These are phyloP conservation scores for Cladosporium sp. DNA, from an alignment of 2,329 filamentous ascomycete genomes.

Conservation along the genomic window DNA sequence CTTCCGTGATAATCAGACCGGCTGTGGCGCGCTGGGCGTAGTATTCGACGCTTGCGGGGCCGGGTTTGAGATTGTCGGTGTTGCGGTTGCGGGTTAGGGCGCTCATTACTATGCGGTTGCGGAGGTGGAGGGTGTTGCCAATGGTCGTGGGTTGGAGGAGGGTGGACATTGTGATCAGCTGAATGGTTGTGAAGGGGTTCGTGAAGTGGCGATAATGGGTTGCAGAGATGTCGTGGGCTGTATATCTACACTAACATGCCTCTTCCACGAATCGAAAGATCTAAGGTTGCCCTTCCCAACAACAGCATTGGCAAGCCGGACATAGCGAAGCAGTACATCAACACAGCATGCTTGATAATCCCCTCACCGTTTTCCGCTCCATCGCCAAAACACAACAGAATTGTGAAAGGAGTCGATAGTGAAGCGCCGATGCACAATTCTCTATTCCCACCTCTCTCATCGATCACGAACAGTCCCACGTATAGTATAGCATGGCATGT, in stretches of 20 bases:
- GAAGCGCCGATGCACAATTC: background rate
- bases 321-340: background rate
- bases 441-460: background rate
- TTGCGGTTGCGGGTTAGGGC: slow-evolving; percentile 11
- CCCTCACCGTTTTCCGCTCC: background rate
- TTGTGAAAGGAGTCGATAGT: background rate
- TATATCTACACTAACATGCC: too few species aligned
- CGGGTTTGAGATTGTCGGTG: background rate
- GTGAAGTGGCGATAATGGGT: too few species aligned
- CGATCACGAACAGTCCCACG: background rate
- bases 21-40: slow-evolving; percentile 5
- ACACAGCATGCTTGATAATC: background rate
- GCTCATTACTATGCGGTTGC: slow-evolving; percentile 5
- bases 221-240: too few species aligned
- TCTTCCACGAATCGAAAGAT: too few species aligned
- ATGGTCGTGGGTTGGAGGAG: background rate
- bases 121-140: background rate
- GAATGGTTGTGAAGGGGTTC: background rate
- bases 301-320: background rate
- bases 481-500: background rate
- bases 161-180: background rate
- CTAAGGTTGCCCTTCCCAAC: background rate
- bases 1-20: background rate
- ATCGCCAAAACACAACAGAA: background rate
- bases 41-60: slow-evolving; percentile 10